Percentiles rank a stretch among this genome's conserved stretches.
Conservation (phyloP, 1,284 basidiomycete species). For the Trametes versicolor region DNA sequence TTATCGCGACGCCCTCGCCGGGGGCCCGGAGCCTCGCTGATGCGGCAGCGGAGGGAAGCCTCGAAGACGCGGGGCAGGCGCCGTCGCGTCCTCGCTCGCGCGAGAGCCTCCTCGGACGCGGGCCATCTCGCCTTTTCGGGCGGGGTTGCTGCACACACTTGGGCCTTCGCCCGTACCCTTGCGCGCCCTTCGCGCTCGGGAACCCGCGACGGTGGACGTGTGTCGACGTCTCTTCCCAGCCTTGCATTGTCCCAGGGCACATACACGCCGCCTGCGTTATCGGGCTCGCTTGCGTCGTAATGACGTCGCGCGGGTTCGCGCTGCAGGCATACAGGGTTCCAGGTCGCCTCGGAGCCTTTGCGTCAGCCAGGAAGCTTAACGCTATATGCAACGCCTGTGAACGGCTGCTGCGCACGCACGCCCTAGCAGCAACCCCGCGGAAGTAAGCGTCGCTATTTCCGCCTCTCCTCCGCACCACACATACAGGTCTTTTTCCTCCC, state of each 20-base stretch:
- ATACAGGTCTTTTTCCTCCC: not conserved
- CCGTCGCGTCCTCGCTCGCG: not conserved
- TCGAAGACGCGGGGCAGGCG: conserved; percentile 1
- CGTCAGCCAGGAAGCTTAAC: conserved; percentile 8
- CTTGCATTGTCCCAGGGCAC: not conserved
- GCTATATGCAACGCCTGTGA: too few species aligned
- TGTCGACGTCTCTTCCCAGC: too few species aligned
- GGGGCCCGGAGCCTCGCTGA: not conserved
- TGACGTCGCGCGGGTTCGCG: conserved; percentile 8
- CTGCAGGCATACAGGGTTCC: not conserved
- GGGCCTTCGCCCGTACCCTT: not conserved
- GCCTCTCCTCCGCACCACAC: not conserved
- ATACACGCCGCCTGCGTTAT: not conserved
- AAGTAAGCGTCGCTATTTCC: conserved; percentile 8
- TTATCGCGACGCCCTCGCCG: conserved; percentile 2
- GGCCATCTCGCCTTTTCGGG: conserved; percentile 12
- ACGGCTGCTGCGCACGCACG: too few species aligned
- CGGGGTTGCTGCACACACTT: not conserved
- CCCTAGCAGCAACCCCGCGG: not conserved
- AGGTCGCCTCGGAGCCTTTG: conserved; percentile 9
- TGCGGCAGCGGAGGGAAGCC: not conserved
- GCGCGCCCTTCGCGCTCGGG: conserved; percentile 1
- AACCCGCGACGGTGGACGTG: not conserved
- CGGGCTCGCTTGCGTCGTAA: not conserved
- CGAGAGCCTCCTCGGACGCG: conserved; percentile 9